Conservation (phyloP, 345 rosid species). For the Pugionium dolabratum region DNA sequence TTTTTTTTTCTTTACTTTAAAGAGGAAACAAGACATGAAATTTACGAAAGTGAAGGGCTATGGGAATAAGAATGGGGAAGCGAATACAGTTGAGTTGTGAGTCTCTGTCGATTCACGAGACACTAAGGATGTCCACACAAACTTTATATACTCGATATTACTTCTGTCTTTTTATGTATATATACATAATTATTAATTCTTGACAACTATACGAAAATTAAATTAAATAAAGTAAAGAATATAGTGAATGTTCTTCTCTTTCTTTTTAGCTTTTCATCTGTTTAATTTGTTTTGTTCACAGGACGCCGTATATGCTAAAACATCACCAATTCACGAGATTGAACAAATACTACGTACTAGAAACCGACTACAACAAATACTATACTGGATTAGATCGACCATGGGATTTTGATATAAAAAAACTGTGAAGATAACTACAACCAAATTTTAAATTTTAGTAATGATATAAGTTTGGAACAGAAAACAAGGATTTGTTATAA, state of each 20-base stretch:
- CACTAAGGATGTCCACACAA: constrained; percentile 36
- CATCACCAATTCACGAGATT: constrained; percentile 22
- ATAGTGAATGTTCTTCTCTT: constrained; percentile 29
- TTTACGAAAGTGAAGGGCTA: constrained; percentile 15
- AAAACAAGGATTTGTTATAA: not conserved
- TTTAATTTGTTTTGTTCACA: constrained; percentile 1
- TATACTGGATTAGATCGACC: not conserved
- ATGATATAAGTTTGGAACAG: no score
- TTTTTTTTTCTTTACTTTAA: not conserved
- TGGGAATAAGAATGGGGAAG: constrained; percentile 34
- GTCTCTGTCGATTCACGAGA: constrained; percentile 45
- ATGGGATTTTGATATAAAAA: not conserved
- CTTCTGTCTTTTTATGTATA: constrained; percentile 31
- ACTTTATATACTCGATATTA: constrained; percentile 27
- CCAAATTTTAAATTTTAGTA: not conserved
- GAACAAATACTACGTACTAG: constrained; percentile 11
- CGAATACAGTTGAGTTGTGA: constrained; percentile 18
- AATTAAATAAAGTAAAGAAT: constrained; percentile 9
- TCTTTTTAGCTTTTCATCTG: not conserved
- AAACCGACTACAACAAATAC: not conserved
- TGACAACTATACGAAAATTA: constrained; percentile 23
- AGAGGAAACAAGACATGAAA: constrained; percentile 22
- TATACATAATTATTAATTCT: not conserved
- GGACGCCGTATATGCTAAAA: constrained; percentile 19
- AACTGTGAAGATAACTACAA: not conserved